Conservation (phyloP, 192 early-diverging fungal genomes). For the Backusella macrospora region DNA sequence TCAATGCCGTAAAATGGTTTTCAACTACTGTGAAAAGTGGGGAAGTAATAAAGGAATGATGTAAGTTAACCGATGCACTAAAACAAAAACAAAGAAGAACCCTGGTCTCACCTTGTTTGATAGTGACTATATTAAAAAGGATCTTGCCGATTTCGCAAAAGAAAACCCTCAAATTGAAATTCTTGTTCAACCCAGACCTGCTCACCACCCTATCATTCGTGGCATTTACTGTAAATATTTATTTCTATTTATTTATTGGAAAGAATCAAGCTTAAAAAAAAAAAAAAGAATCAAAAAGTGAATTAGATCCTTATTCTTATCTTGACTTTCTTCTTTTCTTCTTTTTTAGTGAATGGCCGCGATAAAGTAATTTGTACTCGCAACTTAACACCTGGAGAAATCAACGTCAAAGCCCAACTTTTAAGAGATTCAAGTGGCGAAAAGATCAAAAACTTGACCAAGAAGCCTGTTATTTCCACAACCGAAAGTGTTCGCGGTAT, state of each 20-base stretch:
- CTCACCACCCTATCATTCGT: constrained; percentile 71
- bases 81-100: not conserved
- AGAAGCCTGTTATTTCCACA: constrained; percentile 75
- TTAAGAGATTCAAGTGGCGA: constrained; percentile 69
- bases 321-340: constrained; percentile 10
- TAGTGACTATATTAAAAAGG: constrained; percentile 71
- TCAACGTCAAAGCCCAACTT: constrained; percentile 61
- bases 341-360: constrained; percentile 54
- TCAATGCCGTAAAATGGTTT: constrained; percentile 76
- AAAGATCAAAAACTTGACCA: constrained; percentile 60
- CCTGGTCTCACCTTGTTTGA: not conserved
- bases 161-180: constrained; percentile 81
- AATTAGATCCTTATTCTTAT: not conserved
- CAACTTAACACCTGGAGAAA: constrained; percentile 61
- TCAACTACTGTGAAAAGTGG: constrained; percentile 83
- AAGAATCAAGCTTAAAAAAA: not conserved
- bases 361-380: constrained; percentile 69
- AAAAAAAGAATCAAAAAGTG: not conserved
- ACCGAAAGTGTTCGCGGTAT: constrained; percentile 80
- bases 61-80: constrained; percentile 39
- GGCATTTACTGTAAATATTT: constrained; percentile 65
- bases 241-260: not conserved
- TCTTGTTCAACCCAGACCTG: constrained; percentile 71
- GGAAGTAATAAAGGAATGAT: constrained; percentile 78
- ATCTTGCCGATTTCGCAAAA: constrained; percentile 61